Percentiles rank a stretch among this genome's conserved stretches.
phyloP scores from a whole-genome alignment of 495 filamentous ascomycete genomes.

The Xylaria intraflava region DNA sequence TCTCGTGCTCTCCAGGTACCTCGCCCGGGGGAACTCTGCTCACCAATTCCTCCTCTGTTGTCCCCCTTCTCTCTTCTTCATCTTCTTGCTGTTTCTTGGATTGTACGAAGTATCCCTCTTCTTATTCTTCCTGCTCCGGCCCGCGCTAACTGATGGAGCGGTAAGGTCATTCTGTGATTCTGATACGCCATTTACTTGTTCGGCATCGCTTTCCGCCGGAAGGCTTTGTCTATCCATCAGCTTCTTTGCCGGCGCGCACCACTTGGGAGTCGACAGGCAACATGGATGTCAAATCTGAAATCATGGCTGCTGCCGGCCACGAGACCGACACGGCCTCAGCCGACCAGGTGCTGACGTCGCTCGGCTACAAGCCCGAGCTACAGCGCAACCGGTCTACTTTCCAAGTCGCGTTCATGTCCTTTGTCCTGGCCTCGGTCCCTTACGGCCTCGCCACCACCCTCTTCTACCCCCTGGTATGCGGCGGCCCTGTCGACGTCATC shows the following conservation, averaged over 20 bases:
- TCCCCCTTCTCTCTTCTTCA: too few species aligned
- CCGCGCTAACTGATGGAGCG: too few species aligned
- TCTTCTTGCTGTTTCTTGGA: too few species aligned
- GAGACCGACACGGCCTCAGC: slow-evolving; percentile 23
- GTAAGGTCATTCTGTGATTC: too few species aligned
- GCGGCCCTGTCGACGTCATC: slow-evolving; percentile 59
- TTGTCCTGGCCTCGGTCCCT: slow-evolving; percentile 50
- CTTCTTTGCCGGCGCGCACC: neutral
- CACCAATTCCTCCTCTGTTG: too few species aligned
- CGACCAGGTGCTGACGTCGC: slow-evolving; percentile 43
- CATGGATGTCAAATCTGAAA: slow-evolving; percentile 1
- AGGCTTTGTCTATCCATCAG: neutral
- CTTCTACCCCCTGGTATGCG: slow-evolving; percentile 60
- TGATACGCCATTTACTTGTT: too few species aligned
- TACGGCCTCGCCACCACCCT: slow-evolving; percentile 66
- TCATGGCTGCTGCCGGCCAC: neutral
- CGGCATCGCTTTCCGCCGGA: too few species aligned
- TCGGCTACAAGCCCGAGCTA: slow-evolving; percentile 49
- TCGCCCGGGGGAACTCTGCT: too few species aligned
- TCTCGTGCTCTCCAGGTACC: too few species aligned
- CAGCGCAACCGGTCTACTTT: slow-evolving; percentile 46
- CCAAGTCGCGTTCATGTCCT: slow-evolving; percentile 53
- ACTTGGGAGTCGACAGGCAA: neutral
- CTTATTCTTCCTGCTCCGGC: too few species aligned
- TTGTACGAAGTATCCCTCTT: too few species aligned